Conservation (phyloP, 169 alveolate genomes). For the Cryptosporidium bovis region DNA sequence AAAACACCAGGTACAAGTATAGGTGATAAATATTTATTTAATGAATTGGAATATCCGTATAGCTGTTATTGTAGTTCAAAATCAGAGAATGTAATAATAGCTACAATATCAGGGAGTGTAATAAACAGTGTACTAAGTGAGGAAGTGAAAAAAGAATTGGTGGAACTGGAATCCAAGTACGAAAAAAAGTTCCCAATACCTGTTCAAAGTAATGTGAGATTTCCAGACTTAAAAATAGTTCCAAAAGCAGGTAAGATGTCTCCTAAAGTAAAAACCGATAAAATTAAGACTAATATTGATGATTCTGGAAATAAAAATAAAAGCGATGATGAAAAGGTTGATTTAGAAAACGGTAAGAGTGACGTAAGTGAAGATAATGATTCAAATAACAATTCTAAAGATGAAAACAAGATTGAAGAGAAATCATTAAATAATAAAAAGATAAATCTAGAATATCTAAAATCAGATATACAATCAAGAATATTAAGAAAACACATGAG, state of each 20-base stretch:
- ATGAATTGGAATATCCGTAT: slow-evolving; percentile 37
- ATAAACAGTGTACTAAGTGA: slow-evolving; percentile 17
- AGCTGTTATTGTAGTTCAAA: slow-evolving; percentile 54
- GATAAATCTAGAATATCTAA: slow-evolving; percentile 30
- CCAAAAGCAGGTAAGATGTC: not conserved
- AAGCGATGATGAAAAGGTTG: not conserved
- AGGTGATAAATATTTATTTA: slow-evolving; percentile 51
- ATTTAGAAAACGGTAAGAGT: not conserved
- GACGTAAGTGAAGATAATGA: not conserved
- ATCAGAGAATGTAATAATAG: slow-evolving; percentile 21
- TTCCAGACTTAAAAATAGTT: slow-evolving; percentile 28
- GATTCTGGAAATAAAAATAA: not conserved
- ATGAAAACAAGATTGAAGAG: not conserved
- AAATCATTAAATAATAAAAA: slow-evolving; percentile 12
- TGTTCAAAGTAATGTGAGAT: slow-evolving; percentile 25
- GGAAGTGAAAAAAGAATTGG: slow-evolving; percentile 16
- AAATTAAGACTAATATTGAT: too few relatives aligned
- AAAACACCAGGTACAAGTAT: slow-evolving; percentile 43
- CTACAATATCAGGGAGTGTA: slow-evolving; percentile 4
- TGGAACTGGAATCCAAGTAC: slow-evolving; percentile 9
- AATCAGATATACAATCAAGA: slow-evolving; percentile 58
- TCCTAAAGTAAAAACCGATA: not conserved
- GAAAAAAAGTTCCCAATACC: slow-evolving; percentile 49
- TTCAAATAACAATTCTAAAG: not conserved
- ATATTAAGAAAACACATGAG: slow-evolving; percentile 53